Evolutionary conservation across 164 flowering plant species (phyloP).

Genomic region (Piper longum): DNA sequence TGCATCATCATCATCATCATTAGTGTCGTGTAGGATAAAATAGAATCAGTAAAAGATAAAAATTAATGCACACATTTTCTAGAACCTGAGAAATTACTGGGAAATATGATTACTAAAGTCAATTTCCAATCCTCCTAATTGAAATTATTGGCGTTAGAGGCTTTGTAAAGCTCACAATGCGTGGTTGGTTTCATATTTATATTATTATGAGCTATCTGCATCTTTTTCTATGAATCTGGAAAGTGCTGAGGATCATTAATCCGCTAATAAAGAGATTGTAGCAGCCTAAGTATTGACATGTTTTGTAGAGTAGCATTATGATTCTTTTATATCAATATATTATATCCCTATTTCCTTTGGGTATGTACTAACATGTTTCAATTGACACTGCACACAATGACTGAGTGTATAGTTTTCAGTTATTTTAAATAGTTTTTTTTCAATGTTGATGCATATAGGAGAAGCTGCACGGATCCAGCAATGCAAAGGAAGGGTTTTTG

Average conservation of each 20-base stretch:
- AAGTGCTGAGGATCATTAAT: neutral
- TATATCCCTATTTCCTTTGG: too few relatives aligned
- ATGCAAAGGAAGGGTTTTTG: constrained; percentile 93
- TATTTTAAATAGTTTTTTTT: neutral
- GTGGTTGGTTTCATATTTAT: neutral
- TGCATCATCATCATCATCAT: too few relatives aligned
- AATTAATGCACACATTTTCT: too few relatives aligned
- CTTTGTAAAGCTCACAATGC: neutral
- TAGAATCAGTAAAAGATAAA: too few relatives aligned
- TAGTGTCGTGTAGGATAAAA: too few relatives aligned
- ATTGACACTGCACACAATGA: neutral
- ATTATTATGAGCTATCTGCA: neutral
- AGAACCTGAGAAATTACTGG: too few relatives aligned
- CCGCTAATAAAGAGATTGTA: neutral
- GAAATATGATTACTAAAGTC: too few relatives aligned
- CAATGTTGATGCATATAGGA: constrained; percentile 24
- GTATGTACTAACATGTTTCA: neutral
- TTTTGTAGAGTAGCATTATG: neutral
- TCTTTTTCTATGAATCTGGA: neutral
- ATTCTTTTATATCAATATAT: neutral
- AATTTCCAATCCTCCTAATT: too few relatives aligned
- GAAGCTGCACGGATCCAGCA: constrained; percentile 92
- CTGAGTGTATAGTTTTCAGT: neutral
- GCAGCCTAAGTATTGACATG: neutral
- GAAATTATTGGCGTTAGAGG: too few relatives aligned